A percentile compares a stretch with the other conserved stretches of the same genome.
Evolutionary conservation across 2,329 filamentous ascomycete species (phyloP).

Genomic region (Ophiostoma fasciatum): DNA sequence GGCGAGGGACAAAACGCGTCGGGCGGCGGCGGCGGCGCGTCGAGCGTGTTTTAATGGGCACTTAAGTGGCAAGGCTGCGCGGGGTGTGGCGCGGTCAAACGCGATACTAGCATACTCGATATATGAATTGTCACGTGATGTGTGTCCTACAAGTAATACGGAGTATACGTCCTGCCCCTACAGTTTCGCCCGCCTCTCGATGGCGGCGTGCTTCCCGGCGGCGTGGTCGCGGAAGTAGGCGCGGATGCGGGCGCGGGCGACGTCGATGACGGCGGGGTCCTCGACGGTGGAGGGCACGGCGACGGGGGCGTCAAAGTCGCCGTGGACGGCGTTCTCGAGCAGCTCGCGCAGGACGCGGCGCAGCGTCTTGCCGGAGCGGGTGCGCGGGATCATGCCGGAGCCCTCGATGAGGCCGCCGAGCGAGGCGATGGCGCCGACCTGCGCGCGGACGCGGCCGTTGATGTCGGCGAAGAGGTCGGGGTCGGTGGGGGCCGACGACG

Average conservation of each 20-base stretch:
- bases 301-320: constrained; percentile 57
- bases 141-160: neutral
- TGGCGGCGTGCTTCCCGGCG: constrained; percentile 22
- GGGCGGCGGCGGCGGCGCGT: constrained; percentile 4
- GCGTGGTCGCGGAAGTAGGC: constrained; percentile 55
- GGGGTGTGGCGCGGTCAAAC: constrained; percentile 3
- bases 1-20: constrained; percentile 3
- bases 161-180: constrained; percentile 15
- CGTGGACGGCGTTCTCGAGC: constrained; percentile 65
- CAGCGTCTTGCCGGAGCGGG: constrained; percentile 80
- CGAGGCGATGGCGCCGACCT: constrained; percentile 77
- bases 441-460: constrained; percentile 55
- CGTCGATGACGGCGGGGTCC: constrained; percentile 58
- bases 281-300: constrained; percentile 74
- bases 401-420: constrained; percentile 78
- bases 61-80: constrained; percentile 1
- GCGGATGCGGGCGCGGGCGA: constrained; percentile 54
- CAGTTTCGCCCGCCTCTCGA: constrained; percentile 36
- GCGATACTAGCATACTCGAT: neutral
- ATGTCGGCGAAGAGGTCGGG: constrained; percentile 41
- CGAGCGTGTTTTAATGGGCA: constrained; percentile 4
- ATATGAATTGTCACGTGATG: no score
- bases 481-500: constrained; percentile 33
- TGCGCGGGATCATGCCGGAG: constrained; percentile 80
- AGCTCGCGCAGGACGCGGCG: constrained; percentile 69